phyloP scores from a whole-genome alignment of 768 basidiomycete species.

The button mushroom (Agaricus bisporus) region DNA sequence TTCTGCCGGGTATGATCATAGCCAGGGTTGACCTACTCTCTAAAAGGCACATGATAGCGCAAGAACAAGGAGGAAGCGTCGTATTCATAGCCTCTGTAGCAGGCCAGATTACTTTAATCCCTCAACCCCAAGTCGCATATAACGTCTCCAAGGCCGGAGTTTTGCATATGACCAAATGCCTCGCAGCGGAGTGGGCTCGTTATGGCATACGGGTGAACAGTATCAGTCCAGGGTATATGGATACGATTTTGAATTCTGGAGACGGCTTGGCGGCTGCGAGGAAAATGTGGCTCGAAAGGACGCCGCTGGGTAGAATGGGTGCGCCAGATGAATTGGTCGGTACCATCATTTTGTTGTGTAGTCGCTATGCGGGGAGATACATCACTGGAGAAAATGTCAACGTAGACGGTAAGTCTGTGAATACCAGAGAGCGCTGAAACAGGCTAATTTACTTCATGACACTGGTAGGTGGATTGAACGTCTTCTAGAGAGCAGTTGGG shows the following conservation, averaged over 20 bases:
- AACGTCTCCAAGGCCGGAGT: constrained; percentile 37
- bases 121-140: constrained; percentile 34
- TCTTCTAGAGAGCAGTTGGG: neutral
- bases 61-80: constrained; percentile 34
- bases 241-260: constrained; percentile 34
- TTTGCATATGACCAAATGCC: constrained; percentile 30
- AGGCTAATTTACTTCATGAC: too few species aligned
- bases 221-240: constrained; percentile 38
- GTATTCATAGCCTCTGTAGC: constrained; percentile 38
- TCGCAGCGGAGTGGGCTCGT: constrained; percentile 36
- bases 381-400: constrained; percentile 37
- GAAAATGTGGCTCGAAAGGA: constrained; percentile 30
- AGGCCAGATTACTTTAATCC: constrained; percentile 34
- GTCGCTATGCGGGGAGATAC: constrained; percentile 31
- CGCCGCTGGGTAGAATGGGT: constrained; percentile 39
- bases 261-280: constrained; percentile 24
- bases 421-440: neutral
- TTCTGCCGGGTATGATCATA: too few species aligned
- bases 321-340: constrained; percentile 34
- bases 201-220: constrained; percentile 38
- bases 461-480: neutral
- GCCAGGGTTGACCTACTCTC: neutral
- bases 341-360: constrained; percentile 33
- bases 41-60: constrained; percentile 34
- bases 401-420: constrained; percentile 30